A percentile compares a stretch with the other conserved stretches of the same genome.
Evolutionary conservation across 176 grass and related monocot genomes (phyloP).

Genomic region (Typha latifolia): DNA sequence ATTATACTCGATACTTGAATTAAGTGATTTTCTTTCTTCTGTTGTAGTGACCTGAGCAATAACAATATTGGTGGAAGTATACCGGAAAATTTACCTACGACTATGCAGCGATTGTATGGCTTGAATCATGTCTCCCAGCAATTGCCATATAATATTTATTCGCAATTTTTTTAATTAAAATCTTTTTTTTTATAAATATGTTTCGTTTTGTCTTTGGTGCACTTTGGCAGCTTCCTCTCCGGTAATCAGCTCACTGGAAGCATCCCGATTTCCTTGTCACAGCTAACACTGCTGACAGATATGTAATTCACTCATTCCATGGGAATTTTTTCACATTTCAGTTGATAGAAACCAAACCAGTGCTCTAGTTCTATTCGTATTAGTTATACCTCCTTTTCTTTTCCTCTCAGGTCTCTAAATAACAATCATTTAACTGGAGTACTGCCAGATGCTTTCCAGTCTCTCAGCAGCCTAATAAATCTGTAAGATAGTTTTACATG

Average conservation of each 20-base stretch:
- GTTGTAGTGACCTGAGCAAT: constrained; percentile 79
- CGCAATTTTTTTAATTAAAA: constrained; percentile 6
- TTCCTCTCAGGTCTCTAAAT: constrained; percentile 60
- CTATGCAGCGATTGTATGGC: constrained; percentile 72
- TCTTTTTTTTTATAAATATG: constrained; percentile 10
- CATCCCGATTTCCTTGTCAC: constrained; percentile 70
- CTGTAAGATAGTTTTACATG: constrained; percentile 44
- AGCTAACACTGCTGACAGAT: constrained; percentile 49
- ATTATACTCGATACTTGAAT: background rate
- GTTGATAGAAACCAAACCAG: constrained; percentile 19
- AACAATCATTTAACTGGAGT: constrained; percentile 69
- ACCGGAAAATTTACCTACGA: constrained; percentile 72
- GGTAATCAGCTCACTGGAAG: constrained; percentile 75
- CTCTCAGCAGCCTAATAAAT: constrained; percentile 57
- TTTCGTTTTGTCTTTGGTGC: background rate
- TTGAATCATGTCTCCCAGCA: constrained; percentile 6
- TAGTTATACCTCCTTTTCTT: constrained; percentile 10
- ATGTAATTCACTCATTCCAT: constrained; percentile 44
- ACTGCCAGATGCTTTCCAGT: constrained; percentile 74
- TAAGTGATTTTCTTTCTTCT: background rate
- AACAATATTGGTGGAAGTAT: constrained; percentile 94
- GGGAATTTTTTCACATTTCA: constrained; percentile 10
- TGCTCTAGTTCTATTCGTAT: background rate
- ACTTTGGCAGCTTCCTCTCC: constrained; percentile 68
- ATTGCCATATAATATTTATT: constrained; percentile 13